Evolutionary conservation across 495 filamentous ascomycete species (phyloP).

Genomic region (Podospora didyma): DNA sequence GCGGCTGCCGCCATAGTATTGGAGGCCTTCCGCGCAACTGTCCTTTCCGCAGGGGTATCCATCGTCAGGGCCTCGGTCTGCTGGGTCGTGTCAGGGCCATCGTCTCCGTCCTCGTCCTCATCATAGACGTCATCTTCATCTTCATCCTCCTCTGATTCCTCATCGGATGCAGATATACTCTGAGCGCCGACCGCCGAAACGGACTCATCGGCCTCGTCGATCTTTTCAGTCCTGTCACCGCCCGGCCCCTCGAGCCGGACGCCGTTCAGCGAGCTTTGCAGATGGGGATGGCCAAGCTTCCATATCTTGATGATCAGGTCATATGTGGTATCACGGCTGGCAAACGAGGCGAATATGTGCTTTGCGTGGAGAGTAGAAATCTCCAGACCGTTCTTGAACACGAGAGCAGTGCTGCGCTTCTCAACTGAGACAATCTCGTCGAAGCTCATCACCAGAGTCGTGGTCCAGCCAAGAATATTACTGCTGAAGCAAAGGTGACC

Average conservation of each 20-base stretch:
- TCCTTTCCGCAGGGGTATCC: conserved; percentile 59
- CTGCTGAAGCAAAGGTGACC: conserved; percentile 98
- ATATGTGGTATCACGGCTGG: conserved; percentile 92
- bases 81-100: conserved; percentile 56
- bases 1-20: conserved; percentile 47
- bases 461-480: conserved; percentile 98
- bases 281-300: conserved; percentile 89
- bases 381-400: conserved; percentile 96
- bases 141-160: conserved; percentile 56
- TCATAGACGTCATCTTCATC: conserved; percentile 70
- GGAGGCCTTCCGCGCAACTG: conserved; percentile 63
- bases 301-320: conserved; percentile 96
- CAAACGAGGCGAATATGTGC: conserved; percentile 91
- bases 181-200: conserved; percentile 33
- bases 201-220: conserved; percentile 43
- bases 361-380: conserved; percentile 94
- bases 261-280: conserved; percentile 85
- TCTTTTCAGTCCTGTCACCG: conserved; percentile 86
- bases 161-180: conserved; percentile 54
- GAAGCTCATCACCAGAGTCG: conserved; percentile 94
- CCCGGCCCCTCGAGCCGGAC: conserved; percentile 73
- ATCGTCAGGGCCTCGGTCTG: conserved; percentile 55
- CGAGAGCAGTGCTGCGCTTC: conserved; percentile 91
- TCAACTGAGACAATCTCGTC: conserved; percentile 96
- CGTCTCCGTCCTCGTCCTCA: conserved; percentile 70